Percentiles rank a stretch among this genome's conserved stretches.
Conservation (phyloP, 257 asterid species). For the Capsicum pubescens region DNA sequence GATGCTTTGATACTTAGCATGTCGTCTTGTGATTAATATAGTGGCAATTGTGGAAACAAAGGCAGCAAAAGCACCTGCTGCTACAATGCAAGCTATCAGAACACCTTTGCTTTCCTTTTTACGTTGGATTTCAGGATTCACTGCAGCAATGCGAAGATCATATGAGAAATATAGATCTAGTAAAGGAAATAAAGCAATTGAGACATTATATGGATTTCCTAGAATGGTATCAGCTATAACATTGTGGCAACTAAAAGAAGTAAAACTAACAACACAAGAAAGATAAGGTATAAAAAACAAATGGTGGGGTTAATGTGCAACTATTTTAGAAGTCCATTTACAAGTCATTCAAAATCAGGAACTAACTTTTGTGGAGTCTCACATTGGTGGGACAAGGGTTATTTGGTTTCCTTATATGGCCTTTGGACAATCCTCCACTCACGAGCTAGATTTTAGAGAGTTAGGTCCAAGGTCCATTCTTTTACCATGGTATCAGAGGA, state of each 20-base stretch:
- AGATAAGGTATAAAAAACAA: not conserved
- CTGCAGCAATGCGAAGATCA: conserved; percentile 38
- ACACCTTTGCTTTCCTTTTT: conserved; percentile 35
- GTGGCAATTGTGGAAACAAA: conserved; percentile 37
- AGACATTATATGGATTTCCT: not conserved
- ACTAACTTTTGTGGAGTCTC: not conserved
- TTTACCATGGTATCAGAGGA: too few relatives aligned
- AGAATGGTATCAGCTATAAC: not conserved
- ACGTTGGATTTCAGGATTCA: conserved; percentile 31
- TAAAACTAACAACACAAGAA: not conserved
- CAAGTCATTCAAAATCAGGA: not conserved
- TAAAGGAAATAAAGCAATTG: not conserved
- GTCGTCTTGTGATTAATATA: conserved; percentile 38
- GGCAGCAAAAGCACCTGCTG: conserved; percentile 39
- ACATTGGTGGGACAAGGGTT: too few relatives aligned
- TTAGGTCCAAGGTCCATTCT: too few relatives aligned
- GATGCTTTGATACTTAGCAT: conserved; percentile 33
- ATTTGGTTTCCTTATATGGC: too few relatives aligned
- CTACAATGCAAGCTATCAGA: conserved; percentile 39
- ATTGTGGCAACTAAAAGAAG: conserved; percentile 8
- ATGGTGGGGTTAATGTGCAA: not conserved
- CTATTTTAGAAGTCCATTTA: not conserved
- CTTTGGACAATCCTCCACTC: too few relatives aligned
- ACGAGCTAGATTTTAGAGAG: too few relatives aligned
- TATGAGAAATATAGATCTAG: not conserved